These are phyloP conservation scores for Lachancea cidri DNA, from an alignment of 805 yeast genomes.

Conservation along the genomic window DNA sequence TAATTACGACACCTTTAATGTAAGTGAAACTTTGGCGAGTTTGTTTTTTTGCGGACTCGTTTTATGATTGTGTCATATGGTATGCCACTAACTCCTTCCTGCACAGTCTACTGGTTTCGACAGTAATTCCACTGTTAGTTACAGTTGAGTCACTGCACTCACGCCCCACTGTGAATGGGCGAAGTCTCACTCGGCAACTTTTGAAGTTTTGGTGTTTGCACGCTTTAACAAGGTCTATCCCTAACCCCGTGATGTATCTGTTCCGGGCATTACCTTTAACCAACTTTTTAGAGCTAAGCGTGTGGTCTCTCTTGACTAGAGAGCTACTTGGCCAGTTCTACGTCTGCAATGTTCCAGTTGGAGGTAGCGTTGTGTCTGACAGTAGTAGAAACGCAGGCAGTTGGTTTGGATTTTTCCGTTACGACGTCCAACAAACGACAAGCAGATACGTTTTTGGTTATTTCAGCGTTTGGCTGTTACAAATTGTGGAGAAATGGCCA, in stretches of 20 bases:
- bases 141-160: slow-evolving; percentile 17
- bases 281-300: slow-evolving; percentile 6
- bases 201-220: slow-evolving; percentile 12
- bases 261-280: slow-evolving; percentile 8
- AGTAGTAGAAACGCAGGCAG: neutral
- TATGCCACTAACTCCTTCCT: neutral
- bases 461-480: slow-evolving; percentile 1
- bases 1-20: slow-evolving; percentile 7
- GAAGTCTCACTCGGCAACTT: slow-evolving; percentile 2
- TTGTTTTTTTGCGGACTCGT: too few species aligned
- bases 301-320: slow-evolving; percentile 5
- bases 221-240: slow-evolving; percentile 5
- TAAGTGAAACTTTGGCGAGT: too few species aligned
- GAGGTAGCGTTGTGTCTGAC: neutral
- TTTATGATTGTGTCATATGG: too few species aligned
- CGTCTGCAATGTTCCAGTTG: neutral
- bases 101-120: slow-evolving; percentile 12
- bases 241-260: slow-evolving; percentile 8
- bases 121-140: slow-evolving; percentile 21
- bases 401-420: slow-evolving; percentile 4
- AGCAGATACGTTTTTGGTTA: slow-evolving; percentile 7
- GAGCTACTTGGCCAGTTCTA: slow-evolving; percentile 6
- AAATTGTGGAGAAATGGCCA: slow-evolving; percentile 8
- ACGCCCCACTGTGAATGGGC: neutral
- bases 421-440: slow-evolving; percentile 1